phyloP scores from a whole-genome alignment of 1,284 basidiomycete species.

The Puccinia coronata region DNA sequence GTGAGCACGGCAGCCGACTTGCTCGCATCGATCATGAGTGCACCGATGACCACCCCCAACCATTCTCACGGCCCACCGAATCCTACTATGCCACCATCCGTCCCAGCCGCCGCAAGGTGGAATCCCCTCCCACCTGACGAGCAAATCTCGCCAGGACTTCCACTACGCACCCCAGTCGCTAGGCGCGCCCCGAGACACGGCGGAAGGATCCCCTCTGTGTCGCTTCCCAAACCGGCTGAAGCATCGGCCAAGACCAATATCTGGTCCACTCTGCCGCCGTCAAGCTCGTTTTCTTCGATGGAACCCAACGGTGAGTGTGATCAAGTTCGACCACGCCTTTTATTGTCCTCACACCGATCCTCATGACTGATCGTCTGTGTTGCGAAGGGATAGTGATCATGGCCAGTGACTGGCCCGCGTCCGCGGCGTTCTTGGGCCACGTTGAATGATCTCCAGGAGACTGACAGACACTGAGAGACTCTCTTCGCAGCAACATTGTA shows the following conservation, averaged over 20 bases:
- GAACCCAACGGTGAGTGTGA: constrained; percentile 6
- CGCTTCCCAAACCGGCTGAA: constrained; percentile 41
- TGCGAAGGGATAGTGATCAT: background rate
- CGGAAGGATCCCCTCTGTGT: constrained; percentile 28
- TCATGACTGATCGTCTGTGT: constrained; percentile 7
- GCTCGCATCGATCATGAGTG: constrained; percentile 27
- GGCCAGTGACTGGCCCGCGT: constrained; percentile 29
- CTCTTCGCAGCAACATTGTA: too few species aligned
- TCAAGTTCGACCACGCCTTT: background rate
- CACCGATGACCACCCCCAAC: background rate
- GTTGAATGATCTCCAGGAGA: background rate
- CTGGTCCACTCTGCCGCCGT: constrained; percentile 23
- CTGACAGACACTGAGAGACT: too few species aligned
- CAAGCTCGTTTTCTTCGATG: constrained; percentile 8
- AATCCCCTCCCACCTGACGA: background rate
- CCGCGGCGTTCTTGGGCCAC: constrained; percentile 18
- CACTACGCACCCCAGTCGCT: background rate
- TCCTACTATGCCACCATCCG: background rate
- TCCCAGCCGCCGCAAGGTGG: constrained; percentile 15
- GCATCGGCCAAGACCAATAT: constrained; percentile 15
- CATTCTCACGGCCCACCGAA: background rate
- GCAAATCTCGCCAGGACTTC: background rate
- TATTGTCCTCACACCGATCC: background rate
- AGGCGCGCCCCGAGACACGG: background rate
- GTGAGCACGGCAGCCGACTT: constrained; percentile 42